A percentile compares a stretch with the other conserved stretches of the same genome.
phyloP scores from a whole-genome alignment of 192 early-diverging fungal species.

The Umbelopsis sp. region DNA sequence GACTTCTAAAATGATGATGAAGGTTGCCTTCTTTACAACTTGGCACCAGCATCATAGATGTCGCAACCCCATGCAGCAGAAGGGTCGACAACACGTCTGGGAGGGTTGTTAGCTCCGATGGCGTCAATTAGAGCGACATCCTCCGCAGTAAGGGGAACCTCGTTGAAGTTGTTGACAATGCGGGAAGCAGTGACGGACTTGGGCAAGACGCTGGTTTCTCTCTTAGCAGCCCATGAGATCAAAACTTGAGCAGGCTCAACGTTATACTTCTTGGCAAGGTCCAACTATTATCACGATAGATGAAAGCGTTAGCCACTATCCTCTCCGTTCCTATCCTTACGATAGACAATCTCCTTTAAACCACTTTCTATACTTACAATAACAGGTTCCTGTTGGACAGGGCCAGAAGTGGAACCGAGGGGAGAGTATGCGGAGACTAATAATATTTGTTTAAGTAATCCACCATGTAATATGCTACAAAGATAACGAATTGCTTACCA shows the following conservation, averaged over 20 bases:
- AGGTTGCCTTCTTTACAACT: too few relatives aligned
- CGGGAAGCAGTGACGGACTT: slow-evolving; percentile 69
- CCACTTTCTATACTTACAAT: slow-evolving; percentile 18
- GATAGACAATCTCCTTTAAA: background rate
- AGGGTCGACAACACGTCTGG: slow-evolving; percentile 8
- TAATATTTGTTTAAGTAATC: background rate
- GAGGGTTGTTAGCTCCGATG: background rate
- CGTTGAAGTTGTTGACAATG: slow-evolving; percentile 27
- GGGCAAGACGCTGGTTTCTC: slow-evolving; percentile 79
- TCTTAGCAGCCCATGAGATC: slow-evolving; percentile 75
- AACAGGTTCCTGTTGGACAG: slow-evolving; percentile 23
- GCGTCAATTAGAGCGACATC: background rate
- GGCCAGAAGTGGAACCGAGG: slow-evolving; percentile 53
- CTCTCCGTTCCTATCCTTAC: background rate
- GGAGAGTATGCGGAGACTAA: slow-evolving; percentile 81
- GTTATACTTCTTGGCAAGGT: slow-evolving; percentile 68
- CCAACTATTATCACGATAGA: slow-evolving; percentile 4
- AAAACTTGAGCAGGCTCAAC: slow-evolving; percentile 74
- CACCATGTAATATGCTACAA: background rate
- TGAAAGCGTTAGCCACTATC: background rate
- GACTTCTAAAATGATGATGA: too few relatives aligned
- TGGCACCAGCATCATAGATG: slow-evolving; percentile 8
- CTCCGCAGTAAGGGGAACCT: slow-evolving; percentile 17
- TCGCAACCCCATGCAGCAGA: background rate
- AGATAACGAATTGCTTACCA: slow-evolving; percentile 18